Base-by-base conservation (phyloP, 805 yeast genomes). In the Suhomyces sp. region DNA sequence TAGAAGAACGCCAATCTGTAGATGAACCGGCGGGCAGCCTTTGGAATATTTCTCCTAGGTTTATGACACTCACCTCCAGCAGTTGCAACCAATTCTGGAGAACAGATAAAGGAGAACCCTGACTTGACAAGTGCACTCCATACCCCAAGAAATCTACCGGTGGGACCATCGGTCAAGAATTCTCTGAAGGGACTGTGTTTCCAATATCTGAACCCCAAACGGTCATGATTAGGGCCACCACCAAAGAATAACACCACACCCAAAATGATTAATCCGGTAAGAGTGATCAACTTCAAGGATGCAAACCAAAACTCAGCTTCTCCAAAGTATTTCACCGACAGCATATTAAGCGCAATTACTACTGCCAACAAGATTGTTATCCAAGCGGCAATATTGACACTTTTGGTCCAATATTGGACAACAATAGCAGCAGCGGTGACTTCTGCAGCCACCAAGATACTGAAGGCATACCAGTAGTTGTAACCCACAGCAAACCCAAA, bases 31-130 rank as follows among this genome's bases (percentile, higher is more conserved):
- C 62, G 67, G 22, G 83, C 69, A 15, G 86, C 85, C 53, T 77
- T 78, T 16, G 82, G 77, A 31, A 81, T 68, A 39, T 73, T 76
- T 46, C 72, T 64, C 53, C 85, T 68, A 37, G 83, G 84, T 44
- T 70, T 70, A 37, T 66, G 60, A 36, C 78, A 70, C 56, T 80
- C 87, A n/a, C 79, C 72, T 12, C 79, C 73, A 21, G 79, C 68
- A 33, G 74, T 56, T 6, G 73, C 72, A 35, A 55, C 48, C 48
- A 81, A 65, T 60, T 81, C 87, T 12, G 85, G 85, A 25, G 51
- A 45, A 39, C 47, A 48, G 32, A 53, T 48, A 34, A 53, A 55
- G 12, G 60, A 47, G 43, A 50, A 55, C 4, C 54, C 57, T n/a
- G 58, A 53, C 36, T 44, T 51, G 39, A 55, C 48, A 13, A 55